Conservation (phyloP, 176 grass and related monocot species). For the Coix lacrymajobi region DNA sequence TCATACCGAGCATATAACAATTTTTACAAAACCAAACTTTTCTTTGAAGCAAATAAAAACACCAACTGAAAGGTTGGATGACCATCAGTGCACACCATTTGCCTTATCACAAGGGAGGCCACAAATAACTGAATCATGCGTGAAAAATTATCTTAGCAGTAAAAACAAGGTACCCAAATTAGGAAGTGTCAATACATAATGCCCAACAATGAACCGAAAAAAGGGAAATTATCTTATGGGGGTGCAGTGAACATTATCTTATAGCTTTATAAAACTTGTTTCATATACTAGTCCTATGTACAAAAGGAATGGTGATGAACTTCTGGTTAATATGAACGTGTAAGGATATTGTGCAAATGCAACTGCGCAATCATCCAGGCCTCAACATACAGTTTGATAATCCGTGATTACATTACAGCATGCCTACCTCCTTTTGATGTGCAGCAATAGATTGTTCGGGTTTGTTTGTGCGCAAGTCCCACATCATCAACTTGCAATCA, state of each 20-base stretch:
- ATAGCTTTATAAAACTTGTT: neutral
- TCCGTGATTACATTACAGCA: constrained; percentile 20
- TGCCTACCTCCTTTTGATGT: constrained; percentile 70
- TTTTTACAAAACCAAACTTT: neutral
- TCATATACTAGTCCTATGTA: neutral
- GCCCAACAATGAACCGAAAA: neutral
- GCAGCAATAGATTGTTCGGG: constrained; percentile 60
- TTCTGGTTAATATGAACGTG: neutral
- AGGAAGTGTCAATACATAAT: neutral
- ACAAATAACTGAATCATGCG: neutral
- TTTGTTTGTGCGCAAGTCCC: constrained; percentile 80
- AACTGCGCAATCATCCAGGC: neutral
- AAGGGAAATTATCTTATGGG: neutral
- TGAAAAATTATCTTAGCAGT: neutral
- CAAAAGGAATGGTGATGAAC: no score
- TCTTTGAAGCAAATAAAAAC: neutral
- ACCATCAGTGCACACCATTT: neutral
- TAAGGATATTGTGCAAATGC: neutral
- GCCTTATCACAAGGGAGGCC: neutral
- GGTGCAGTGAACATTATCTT: neutral
- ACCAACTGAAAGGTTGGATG: neutral
- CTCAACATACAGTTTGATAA: neutral
- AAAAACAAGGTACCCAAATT: neutral
- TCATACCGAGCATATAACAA: neutral
- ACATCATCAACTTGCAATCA: constrained; percentile 91